Evolutionary conservation across 371 early-diverging fungal genomes (phyloP), one percentile per base, ranked within the genome.

Genomic region (Syncephalis plumigaleata): DNA sequence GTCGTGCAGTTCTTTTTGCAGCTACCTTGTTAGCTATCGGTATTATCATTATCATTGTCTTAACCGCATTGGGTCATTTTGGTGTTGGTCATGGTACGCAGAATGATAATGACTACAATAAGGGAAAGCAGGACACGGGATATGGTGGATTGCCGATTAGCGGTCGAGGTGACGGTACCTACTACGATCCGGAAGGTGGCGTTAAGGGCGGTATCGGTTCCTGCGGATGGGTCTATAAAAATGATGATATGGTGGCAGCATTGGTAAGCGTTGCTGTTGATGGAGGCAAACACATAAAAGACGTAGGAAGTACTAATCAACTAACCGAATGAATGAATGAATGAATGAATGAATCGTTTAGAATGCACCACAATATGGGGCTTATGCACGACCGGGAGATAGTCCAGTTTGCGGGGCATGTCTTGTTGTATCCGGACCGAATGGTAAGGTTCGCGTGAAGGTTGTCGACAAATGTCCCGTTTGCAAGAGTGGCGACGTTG

Each of bases 401-500:
- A 43, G 43, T 20, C 43, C 43, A 3, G 43, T 24, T 13, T 43
- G 43, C 21, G 18, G 18, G 16, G 24, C 22, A 13, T 43, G 43
- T 43, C 13, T 24, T 22, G 11, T 43, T 16, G 43, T 43, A 22
- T 13, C 18, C 22, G 43, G 43, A 43, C 43, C 43, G 13, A 20
- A 13, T 13, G 43, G 43, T 22, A 43, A 24, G 18, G 43, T 43
- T 24, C 20, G 24, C n/a, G 43, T 43, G 11, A 43, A 43, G 24
- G 21, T 43, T 20, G 43, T 43, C 2, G 43, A 43, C 21, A 38
- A 31, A 0, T 79, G 80, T 57, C 71, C 70, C 13, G 68, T 55
- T 13, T 77, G 78, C 57, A 58, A 55, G 27, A 45, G 47, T n/a
- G 76, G 76, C 25, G 65, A 64, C 51, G 37, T 77, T n/a, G 78